Conservation (phyloP, 345 rosid genomes). For the Bruguiera parviflora region DNA sequence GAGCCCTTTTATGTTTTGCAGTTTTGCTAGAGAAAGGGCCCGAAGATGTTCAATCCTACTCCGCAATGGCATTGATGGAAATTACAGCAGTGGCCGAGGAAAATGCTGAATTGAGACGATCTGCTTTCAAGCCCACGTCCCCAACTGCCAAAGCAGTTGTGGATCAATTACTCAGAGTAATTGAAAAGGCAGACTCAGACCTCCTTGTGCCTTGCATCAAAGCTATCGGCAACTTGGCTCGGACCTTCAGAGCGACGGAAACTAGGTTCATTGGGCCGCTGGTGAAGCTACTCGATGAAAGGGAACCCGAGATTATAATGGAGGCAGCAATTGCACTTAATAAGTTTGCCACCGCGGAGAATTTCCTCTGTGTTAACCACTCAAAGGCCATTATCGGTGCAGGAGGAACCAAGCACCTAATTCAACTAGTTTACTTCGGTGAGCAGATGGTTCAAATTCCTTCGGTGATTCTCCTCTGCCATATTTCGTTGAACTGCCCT, state of each 20-base stretch:
- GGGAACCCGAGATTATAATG: constrained; percentile 22
- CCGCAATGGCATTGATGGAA: constrained; percentile 33
- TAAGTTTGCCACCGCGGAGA: constrained; percentile 24
- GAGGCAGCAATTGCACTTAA: constrained; percentile 27
- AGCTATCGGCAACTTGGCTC: constrained; percentile 23
- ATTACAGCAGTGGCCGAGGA: constrained; percentile 31
- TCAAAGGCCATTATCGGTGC: constrained; percentile 24
- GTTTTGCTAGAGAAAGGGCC: constrained; percentile 26
- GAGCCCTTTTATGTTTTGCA: constrained; percentile 29
- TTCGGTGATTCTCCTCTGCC: constrained; percentile 21
- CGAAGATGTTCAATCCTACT: constrained; percentile 28
- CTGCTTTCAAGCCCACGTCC: constrained; percentile 32
- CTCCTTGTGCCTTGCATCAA: constrained; percentile 24
- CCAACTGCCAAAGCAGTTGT: constrained; percentile 27
- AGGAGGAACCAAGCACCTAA: constrained; percentile 31
- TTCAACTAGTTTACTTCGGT: constrained; percentile 30
- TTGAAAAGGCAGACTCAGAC: constrained; percentile 21
- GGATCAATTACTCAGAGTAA: constrained; percentile 21
- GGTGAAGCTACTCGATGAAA: constrained; percentile 30
- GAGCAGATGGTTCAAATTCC: constrained; percentile 30
- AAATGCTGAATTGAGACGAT: constrained; percentile 22
- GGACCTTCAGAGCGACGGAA: constrained; percentile 31
- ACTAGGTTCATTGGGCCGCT: constrained; percentile 25
- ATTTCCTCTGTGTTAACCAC: constrained; percentile 28
- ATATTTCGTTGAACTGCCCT: constrained; percentile 27